phyloP scores from a whole-genome alignment of 495 filamentous ascomycete species.

The Gamarada debralockiae region DNA sequence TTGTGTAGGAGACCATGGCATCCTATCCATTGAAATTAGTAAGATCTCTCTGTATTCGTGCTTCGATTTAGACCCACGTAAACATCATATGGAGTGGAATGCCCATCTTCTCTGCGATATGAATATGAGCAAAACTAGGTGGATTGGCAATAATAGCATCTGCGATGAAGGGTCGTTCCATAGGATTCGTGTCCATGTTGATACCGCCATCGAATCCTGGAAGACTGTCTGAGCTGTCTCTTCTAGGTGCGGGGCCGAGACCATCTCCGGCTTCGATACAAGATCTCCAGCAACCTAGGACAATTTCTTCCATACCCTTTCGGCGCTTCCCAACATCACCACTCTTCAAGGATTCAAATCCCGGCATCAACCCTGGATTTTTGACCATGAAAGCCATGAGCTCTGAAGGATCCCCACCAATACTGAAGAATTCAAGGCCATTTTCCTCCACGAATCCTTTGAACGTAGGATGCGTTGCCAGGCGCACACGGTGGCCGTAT shows the following conservation, averaged over 20 bases:
- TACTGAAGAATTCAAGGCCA: conserved; percentile 73
- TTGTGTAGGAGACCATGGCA: conserved; percentile 55
- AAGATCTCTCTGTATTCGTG: background rate
- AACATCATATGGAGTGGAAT: conserved; percentile 82
- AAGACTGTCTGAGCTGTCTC: conserved; percentile 12
- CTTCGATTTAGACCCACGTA: conserved; percentile 45
- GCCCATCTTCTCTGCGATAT: conserved; percentile 76
- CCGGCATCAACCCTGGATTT: conserved; percentile 75
- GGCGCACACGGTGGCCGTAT: conserved; percentile 69
- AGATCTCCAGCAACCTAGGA: conserved; percentile 76
- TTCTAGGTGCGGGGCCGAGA: conserved; percentile 33
- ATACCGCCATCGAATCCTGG: conserved; percentile 31
- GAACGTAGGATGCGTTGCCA: conserved; percentile 75
- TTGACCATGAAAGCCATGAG: conserved; percentile 89
- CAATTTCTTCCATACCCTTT: conserved; percentile 62
- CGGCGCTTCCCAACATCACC: conserved; percentile 67
- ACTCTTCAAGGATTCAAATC: conserved; percentile 58
- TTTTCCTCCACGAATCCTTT: conserved; percentile 63
- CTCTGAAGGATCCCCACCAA: conserved; percentile 74
- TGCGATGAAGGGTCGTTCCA: conserved; percentile 62
- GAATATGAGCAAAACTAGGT: conserved; percentile 75
- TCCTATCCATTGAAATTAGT: conserved; percentile 31
- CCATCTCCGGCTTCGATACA: conserved; percentile 59
- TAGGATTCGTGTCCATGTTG: conserved; percentile 27
- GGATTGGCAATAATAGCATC: conserved; percentile 85